Evolutionary conservation across 2,329 filamentous ascomycete genomes (phyloP).

Genomic region (Emergomyces africanus): DNA sequence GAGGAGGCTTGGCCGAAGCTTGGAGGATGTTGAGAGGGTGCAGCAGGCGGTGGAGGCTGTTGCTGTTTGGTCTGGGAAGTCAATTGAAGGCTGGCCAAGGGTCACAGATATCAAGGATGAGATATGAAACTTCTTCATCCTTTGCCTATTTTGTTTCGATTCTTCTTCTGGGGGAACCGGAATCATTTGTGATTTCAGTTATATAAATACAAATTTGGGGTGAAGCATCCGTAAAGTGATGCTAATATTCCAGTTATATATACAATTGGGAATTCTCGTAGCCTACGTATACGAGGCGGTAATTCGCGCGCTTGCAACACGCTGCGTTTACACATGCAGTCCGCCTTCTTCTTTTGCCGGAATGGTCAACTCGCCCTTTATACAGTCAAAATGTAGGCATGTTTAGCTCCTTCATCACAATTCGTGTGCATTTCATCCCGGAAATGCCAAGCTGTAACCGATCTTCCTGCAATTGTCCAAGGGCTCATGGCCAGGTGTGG

Average conservation of each 20-base stretch:
- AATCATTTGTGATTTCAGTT: background rate
- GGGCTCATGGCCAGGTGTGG: background rate
- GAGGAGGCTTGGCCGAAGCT: slow-evolving; percentile 26
- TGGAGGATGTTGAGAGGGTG: slow-evolving; percentile 28
- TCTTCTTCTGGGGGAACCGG: background rate
- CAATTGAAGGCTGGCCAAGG: slow-evolving; percentile 12
- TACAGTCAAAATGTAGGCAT: background rate
- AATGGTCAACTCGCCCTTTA: background rate
- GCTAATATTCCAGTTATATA: background rate
- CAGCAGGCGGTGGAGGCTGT: slow-evolving; percentile 15
- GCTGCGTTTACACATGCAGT: too few relatives aligned
- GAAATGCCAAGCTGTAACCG: background rate
- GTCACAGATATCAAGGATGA: slow-evolving; percentile 13
- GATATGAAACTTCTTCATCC: background rate
- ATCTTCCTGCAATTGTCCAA: background rate
- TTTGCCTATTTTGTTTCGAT: background rate
- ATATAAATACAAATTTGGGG: background rate
- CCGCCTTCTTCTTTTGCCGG: background rate
- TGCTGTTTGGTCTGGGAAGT: slow-evolving; percentile 12
- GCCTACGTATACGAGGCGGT: background rate
- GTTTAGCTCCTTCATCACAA: background rate
- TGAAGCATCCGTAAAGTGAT: background rate
- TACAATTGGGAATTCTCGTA: background rate
- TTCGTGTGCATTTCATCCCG: background rate
- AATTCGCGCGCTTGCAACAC: background rate